These are phyloP conservation scores for Phlyctochytrium bullatum DNA, from an alignment of 192 early-diverging fungal genomes.

Conservation along the genomic window DNA sequence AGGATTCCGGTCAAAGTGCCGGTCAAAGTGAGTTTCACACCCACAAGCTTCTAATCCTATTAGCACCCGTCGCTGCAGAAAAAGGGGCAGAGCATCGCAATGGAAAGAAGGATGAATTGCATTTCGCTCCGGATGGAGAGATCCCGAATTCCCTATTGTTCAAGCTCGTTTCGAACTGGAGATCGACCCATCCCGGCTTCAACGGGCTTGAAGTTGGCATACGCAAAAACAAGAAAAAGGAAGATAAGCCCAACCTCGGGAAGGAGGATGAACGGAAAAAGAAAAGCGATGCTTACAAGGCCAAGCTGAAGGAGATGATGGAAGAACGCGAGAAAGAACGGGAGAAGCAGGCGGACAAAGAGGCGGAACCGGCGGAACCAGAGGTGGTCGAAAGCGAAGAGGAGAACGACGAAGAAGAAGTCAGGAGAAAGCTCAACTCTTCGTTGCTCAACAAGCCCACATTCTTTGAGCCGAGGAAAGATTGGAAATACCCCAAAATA, in stretches of 20 bases:
- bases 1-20: too few relatives aligned
- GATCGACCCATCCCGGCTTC: conserved; percentile 20
- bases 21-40: too few relatives aligned
- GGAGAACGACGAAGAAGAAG: conserved; percentile 25
- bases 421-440: conserved; percentile 2
- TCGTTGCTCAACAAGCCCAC: conserved; percentile 12
- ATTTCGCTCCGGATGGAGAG: conserved; percentile 49
- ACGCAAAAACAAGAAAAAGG: conserved; percentile 1
- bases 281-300: conserved; percentile 47
- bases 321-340: conserved; percentile 27
- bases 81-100: too few relatives aligned
- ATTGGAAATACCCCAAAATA: conserved; percentile 30
- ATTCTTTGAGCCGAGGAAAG: conserved; percentile 12
- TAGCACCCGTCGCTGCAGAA: too few relatives aligned
- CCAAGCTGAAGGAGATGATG: conserved; percentile 42
- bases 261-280: conserved; percentile 18
- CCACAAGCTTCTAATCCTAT: too few relatives aligned
- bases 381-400: conserved; percentile 10
- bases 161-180: conserved; percentile 33
- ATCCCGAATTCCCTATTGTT: conserved; percentile 45
- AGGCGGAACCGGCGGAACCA: not conserved
- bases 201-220: conserved; percentile 11
- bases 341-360: conserved; percentile 24
- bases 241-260: conserved; percentile 8
- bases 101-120: too few relatives aligned